Conservation (phyloP, 352 stramenopile species). For the Globisporangium spiculum region DNA sequence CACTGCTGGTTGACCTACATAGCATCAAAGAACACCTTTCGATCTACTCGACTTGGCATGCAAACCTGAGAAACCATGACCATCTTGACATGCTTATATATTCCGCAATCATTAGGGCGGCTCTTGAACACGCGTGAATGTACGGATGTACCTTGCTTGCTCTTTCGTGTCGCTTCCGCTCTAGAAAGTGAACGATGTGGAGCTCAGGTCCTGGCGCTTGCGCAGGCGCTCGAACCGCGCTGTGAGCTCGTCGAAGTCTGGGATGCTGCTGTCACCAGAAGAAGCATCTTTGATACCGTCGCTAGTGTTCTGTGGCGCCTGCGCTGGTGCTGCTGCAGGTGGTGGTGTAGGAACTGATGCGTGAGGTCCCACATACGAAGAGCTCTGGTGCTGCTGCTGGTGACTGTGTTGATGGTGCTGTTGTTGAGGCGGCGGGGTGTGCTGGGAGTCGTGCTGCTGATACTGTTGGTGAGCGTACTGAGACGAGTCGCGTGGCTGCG, state of each 20-base stretch:
- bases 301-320: conserved; percentile 2
- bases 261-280: conserved; percentile 37
- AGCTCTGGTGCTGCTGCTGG: conserved; percentile 14
- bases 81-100: not conserved
- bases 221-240: conserved; percentile 90
- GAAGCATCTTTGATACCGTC: conserved; percentile 12
- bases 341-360: not conserved
- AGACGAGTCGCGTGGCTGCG: conserved; percentile 2
- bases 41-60: not conserved
- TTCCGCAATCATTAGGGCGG: not conserved
- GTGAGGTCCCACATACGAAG: conserved; percentile 12
- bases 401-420: conserved; percentile 7
- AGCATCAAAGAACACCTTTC: not conserved
- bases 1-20: not conserved
- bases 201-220: conserved; percentile 64
- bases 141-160: not conserved
- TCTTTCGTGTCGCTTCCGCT: not conserved
- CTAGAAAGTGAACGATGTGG: conserved; percentile 71
- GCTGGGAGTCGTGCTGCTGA: conserved; percentile 15
- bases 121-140: not conserved
- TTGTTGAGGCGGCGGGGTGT: conserved; percentile 16
- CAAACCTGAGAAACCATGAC: not conserved
- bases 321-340: conserved; percentile 4
- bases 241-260: conserved; percentile 93
- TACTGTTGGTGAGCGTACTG: conserved; percentile 15